Percentiles rank a stretch among this genome's conserved stretches.
Conservation (phyloP, 2,329 filamentous ascomycete genomes). For the Verticillium nonalfalfae region DNA sequence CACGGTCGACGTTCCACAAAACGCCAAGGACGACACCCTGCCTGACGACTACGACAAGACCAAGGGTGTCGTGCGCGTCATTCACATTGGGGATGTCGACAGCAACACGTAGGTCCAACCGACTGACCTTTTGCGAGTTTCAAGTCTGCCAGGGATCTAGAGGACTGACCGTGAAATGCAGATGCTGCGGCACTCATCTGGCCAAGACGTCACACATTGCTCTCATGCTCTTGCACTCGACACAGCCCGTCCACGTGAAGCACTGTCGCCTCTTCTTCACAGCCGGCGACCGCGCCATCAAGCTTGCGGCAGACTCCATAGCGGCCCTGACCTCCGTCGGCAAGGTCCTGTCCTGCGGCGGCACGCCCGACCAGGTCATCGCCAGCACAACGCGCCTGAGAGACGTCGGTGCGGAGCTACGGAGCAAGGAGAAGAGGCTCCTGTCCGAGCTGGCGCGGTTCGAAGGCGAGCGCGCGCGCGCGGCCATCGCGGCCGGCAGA, state of each 20-base stretch:
- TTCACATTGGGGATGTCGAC: conserved; percentile 21
- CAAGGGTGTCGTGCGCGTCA: conserved; percentile 20
- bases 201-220: conserved; percentile 22
- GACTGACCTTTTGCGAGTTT: neutral
- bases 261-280: conserved; percentile 23
- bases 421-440: conserved; percentile 18
- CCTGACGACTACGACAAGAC: conserved; percentile 22
- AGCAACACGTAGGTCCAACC: conserved; percentile 17
- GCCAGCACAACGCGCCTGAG: conserved; percentile 8
- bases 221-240: conserved; percentile 19
- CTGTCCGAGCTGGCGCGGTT: conserved; percentile 19
- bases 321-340: conserved; percentile 16
- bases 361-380: conserved; percentile 14
- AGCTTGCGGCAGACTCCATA: conserved; percentile 14
- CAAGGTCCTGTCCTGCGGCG: conserved; percentile 17
- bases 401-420: conserved; percentile 12
- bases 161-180: conserved; percentile 1
- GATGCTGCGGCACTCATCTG: conserved; percentile 23
- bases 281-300: conserved; percentile 18
- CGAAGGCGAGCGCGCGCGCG: conserved; percentile 16
- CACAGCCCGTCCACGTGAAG: conserved; percentile 21
- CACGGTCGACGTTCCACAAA: conserved; percentile 16
- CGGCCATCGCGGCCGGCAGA: conserved; percentile 8
- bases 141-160: neutral
- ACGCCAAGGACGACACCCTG: conserved; percentile 15